A percentile compares a stretch with the other conserved stretches of the same genome.
These are phyloP conservation scores for Cryptococcus deneoformans DNA, from an alignment of 1,284 basidiomycete species.

Conservation along the genomic window DNA sequence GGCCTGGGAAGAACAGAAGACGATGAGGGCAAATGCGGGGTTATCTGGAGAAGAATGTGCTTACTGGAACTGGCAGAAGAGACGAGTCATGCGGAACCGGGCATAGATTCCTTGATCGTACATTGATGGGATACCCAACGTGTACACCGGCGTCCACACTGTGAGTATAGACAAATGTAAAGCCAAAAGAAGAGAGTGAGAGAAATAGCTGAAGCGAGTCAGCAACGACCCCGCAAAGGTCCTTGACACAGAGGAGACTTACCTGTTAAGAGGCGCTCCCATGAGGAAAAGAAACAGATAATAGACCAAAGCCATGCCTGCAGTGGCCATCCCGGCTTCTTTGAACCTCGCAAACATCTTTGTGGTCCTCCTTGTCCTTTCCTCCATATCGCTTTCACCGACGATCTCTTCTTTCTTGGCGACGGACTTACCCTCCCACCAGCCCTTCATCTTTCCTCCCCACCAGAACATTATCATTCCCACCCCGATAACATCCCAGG, in stretches of 20 bases:
- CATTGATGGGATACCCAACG: conserved; percentile 62
- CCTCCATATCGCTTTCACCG: conserved; percentile 28
- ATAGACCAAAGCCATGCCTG: conserved; percentile 54
- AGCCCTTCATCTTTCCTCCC: conserved; percentile 62
- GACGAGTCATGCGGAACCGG: conserved; percentile 60
- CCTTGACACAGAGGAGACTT: conserved; percentile 51
- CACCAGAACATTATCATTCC: conserved; percentile 67
- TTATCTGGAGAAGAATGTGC: conserved; percentile 40
- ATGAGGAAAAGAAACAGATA: conserved; percentile 62
- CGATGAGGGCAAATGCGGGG: background rate
- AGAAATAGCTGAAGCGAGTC: conserved; percentile 24
- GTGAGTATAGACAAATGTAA: conserved; percentile 66
- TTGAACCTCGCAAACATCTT: conserved; percentile 16
- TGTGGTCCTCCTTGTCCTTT: conserved; percentile 42
- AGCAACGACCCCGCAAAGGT: background rate
- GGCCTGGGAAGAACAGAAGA: conserved; percentile 52
- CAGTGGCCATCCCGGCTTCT: conserved; percentile 61
- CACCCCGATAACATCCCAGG: conserved; percentile 61
- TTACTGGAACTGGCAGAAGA: conserved; percentile 76
- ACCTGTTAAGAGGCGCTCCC: conserved; percentile 69
- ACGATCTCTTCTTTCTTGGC: background rate
- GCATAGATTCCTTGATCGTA: conserved; percentile 34
- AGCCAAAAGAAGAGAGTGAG: conserved; percentile 63
- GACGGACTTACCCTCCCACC: conserved; percentile 43
- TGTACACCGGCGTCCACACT: conserved; percentile 65